These are phyloP conservation scores for Eleusine coracana DNA, from an alignment of 176 grass and related monocot species.

Conservation along the genomic window DNA sequence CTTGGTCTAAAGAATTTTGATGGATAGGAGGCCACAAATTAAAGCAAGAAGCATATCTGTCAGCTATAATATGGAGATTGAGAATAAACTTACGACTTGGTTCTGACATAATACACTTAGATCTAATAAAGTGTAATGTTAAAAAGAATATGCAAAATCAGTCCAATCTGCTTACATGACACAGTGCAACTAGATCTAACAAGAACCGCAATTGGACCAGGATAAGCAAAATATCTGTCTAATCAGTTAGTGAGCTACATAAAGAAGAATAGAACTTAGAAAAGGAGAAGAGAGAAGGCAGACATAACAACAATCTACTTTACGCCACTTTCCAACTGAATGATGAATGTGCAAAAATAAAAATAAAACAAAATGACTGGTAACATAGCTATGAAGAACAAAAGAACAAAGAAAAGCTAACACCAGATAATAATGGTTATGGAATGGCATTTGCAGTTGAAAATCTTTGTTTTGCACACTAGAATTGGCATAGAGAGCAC, in stretches of 20 bases:
- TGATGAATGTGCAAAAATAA: slow-evolving; percentile 38
- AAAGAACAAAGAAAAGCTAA: slow-evolving; percentile 44
- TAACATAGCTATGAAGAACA: slow-evolving; percentile 38
- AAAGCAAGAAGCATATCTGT: slow-evolving; percentile 48
- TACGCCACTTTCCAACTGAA: slow-evolving; percentile 12
- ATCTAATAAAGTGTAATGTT: slow-evolving; percentile 38
- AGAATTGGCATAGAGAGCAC: not conserved
- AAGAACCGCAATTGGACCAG: slow-evolving; percentile 32
- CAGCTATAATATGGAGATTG: slow-evolving; percentile 33
- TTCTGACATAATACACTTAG: slow-evolving; percentile 25
- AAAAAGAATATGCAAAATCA: slow-evolving; percentile 50
- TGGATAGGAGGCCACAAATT: slow-evolving; percentile 54
- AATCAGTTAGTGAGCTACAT: slow-evolving; percentile 48
- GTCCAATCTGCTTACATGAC: slow-evolving; percentile 46
- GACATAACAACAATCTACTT: slow-evolving; percentile 32
- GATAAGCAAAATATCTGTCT: slow-evolving; percentile 52
- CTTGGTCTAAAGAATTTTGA: slow-evolving; percentile 51
- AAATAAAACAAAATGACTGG: slow-evolving; percentile 24
- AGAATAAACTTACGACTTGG: slow-evolving; percentile 48
- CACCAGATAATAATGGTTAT: slow-evolving; percentile 1
- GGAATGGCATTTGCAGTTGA: slow-evolving; percentile 12
- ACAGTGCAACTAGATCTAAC: slow-evolving; percentile 38
- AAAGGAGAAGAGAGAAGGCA: slow-evolving; percentile 6
- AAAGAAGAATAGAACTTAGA: slow-evolving; percentile 37
- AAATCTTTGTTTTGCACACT: slow-evolving; percentile 29